Evolutionary conservation across 768 basidiomycete species (phyloP).

Genomic region (Russula sp.): DNA sequence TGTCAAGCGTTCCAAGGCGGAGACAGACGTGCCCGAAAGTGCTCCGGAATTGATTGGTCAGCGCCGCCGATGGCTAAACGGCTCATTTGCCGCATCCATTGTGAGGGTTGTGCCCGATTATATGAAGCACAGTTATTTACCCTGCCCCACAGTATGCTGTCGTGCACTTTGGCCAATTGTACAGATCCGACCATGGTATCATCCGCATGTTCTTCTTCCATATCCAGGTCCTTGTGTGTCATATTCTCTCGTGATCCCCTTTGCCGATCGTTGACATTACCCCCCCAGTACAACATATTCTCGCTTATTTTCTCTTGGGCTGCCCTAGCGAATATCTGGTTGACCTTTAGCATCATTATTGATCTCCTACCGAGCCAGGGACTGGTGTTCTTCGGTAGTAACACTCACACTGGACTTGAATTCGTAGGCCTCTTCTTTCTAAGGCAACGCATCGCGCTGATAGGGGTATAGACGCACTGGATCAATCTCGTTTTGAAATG

Average conservation of each 20-base stretch:
- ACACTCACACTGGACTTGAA: constrained; percentile 26
- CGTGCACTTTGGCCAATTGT: constrained; percentile 89
- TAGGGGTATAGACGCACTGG: constrained; percentile 68
- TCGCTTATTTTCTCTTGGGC: constrained; percentile 91
- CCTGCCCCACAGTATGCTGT: constrained; percentile 61
- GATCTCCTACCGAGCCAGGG: constrained; percentile 60
- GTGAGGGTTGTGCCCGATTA: constrained; percentile 40
- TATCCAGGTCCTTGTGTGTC: constrained; percentile 77
- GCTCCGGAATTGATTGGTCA: constrained; percentile 92
- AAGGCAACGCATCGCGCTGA: not conserved
- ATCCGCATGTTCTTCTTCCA: constrained; percentile 97
- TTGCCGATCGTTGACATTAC: constrained; percentile 4
- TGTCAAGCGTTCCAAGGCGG: constrained; percentile 94
- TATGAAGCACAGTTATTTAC: not conserved
- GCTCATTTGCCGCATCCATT: constrained; percentile 89
- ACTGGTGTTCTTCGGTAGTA: constrained; percentile 66
- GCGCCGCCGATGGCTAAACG: constrained; percentile 94
- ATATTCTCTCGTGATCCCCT: not conserved
- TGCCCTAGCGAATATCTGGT: constrained; percentile 85
- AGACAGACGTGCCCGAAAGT: constrained; percentile 94
- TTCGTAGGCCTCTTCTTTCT: constrained; percentile 45
- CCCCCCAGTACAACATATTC: constrained; percentile 70
- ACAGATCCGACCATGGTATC: constrained; percentile 79
- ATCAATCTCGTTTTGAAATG: constrained; percentile 77
- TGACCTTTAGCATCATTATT: constrained; percentile 95